Base-by-base conservation (phyloP, 2,329 filamentous ascomycete species). In the Alternaria incomplexa region DNA sequence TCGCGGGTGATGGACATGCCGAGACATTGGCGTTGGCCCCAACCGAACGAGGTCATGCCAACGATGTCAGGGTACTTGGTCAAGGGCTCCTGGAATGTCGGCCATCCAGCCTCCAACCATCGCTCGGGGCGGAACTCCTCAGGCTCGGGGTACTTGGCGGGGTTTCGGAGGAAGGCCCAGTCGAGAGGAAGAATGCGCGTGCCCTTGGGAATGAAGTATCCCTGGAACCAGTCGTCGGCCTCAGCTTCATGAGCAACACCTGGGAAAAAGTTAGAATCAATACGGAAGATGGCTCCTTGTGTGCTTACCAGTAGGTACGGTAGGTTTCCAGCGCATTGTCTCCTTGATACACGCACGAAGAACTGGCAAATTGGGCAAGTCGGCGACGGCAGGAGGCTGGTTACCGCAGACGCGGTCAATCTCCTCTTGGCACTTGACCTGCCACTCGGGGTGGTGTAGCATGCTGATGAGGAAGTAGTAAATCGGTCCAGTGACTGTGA, bases 21-120 rank as follows among this genome's bases (percentile, higher is more conserved):
- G 5, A 89, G 83, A 69, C 88, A 91, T 13, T 85, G 85, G 64
- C 89, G 84, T 46, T 88, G 86, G 32, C 88, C 89, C 82, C 85
- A 90, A 26, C 88, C 88, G 70, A 90, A 90, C 0, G 86, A 88
- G 65, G 88, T 86, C 85, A 90, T 88, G 40, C 84, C 85, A 67
- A 88, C 87, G 73, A 90, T 85, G 75, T 86, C 88, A 15, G 89
- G 89, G 70, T 86, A 90, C 59, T 85, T 83, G 2, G 85, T 85
- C n/a, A 90, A 83, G 0, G 89, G 89, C 71, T 87, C 88, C 71
- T 89, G 86, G 79, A 86, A 90, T 0, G 88, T 89, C 1, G 89
- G 89, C 83, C 85, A 91, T 20, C 80, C 81, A n/a, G 85, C 78
- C 67, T 89, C 85, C 11, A 91, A 83, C 81, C 87, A 91, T 43